phyloP scores from a whole-genome alignment of 2,329 filamentous ascomycete species.

The Hypoxylon sp. region DNA sequence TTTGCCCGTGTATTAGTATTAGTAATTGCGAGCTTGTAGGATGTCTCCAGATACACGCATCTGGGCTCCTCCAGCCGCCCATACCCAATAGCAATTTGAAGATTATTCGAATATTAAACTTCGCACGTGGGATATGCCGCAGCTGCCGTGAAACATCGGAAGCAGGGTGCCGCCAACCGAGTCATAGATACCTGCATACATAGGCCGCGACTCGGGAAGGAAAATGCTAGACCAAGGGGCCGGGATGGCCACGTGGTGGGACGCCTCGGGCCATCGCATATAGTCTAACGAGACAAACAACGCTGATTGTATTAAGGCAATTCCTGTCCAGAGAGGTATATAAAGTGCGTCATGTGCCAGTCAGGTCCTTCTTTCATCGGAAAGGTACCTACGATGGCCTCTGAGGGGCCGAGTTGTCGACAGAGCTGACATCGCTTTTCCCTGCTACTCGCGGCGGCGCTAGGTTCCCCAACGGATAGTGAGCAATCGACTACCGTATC shows the following conservation, averaged over 20 bases:
- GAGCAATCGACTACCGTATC: constrained; percentile 35
- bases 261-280: constrained; percentile 2
- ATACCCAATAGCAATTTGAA: neutral
- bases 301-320: neutral
- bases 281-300: neutral
- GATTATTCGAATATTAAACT: neutral
- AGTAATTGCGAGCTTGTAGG: neutral
- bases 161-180: neutral
- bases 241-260: neutral
- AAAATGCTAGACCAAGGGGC: neutral
- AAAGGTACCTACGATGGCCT: neutral
- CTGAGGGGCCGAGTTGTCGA: constrained; percentile 1
- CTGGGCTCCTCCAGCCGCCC: neutral
- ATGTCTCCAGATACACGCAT: neutral
- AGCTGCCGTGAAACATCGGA: neutral
- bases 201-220: neutral
- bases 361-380: neutral
- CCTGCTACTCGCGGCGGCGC: constrained; percentile 4
- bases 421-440: constrained; percentile 14
- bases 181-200: constrained; percentile 5
- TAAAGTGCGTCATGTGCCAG: no score
- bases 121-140: neutral
- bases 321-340: neutral
- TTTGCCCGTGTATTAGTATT: neutral
- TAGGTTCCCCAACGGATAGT: constrained; percentile 2